Conservation (phyloP, 164 flowering plant species). For the Aristolochia fimbriata region DNA sequence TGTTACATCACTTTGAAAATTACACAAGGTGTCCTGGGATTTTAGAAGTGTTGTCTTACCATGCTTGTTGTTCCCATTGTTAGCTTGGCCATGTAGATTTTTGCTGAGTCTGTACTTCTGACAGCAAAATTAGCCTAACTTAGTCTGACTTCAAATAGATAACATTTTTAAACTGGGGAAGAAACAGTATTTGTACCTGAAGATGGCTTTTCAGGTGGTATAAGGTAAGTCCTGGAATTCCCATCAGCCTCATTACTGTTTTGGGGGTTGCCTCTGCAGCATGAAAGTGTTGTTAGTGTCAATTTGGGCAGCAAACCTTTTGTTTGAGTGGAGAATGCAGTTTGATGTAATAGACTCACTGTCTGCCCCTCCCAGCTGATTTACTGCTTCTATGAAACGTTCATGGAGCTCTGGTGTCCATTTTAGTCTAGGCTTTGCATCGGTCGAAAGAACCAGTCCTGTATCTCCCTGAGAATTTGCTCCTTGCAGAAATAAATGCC, state of each 20-base stretch:
- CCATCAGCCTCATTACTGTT: conserved; percentile 91
- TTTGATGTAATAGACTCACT: conserved; percentile 39
- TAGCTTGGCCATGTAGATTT: conserved; percentile 67
- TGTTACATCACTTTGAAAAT: background rate
- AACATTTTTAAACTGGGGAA: background rate
- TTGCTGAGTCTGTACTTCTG: conserved; percentile 93
- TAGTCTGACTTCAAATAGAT: background rate
- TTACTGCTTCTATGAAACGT: conserved; percentile 78
- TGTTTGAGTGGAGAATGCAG: no score
- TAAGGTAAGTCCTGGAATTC: conserved; percentile 89
- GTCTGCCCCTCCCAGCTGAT: conserved; percentile 95
- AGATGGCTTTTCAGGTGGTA: conserved; percentile 97
- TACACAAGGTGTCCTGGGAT: background rate
- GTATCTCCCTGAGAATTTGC: conserved; percentile 61
- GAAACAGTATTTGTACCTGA: conserved; percentile 46
- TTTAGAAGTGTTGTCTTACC: conserved; percentile 28
- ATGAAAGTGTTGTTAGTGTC: conserved; percentile 1
- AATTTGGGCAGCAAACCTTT: background rate
- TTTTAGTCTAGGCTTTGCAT: conserved; percentile 92
- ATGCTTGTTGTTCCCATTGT: conserved; percentile 32
- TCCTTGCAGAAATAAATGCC: conserved; percentile 61
- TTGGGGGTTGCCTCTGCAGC: conserved; percentile 93
- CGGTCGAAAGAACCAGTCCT: conserved; percentile 93
- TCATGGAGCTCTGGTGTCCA: conserved; percentile 96
- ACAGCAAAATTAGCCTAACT: conserved; percentile 12